Conservation (phyloP, 768 basidiomycete species). For the Mycena kentingensis region DNA sequence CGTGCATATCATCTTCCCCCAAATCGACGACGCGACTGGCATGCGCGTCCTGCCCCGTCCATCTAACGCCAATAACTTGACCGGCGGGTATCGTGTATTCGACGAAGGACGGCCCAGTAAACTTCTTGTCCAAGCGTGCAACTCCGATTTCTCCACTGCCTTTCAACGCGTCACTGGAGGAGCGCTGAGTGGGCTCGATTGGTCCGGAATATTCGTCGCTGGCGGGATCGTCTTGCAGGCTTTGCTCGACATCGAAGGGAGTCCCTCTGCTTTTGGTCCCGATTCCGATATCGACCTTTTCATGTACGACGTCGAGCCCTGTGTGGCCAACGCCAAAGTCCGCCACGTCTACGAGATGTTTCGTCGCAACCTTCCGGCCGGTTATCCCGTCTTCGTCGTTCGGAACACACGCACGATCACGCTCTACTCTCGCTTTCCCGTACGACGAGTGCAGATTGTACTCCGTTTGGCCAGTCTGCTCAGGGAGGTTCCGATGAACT, state of each 20-base stretch:
- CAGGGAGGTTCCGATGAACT: slow-evolving; percentile 9
- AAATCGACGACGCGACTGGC: neutral
- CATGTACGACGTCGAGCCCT: slow-evolving; percentile 5
- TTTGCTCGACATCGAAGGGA: slow-evolving; percentile 4
- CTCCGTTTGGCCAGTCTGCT: slow-evolving; percentile 8
- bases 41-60: too few species aligned
- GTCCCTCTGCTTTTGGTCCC: neutral
- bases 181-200: slow-evolving; percentile 5
- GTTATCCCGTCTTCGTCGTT: slow-evolving; percentile 2
- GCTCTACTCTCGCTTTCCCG: slow-evolving; percentile 12
- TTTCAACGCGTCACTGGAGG: slow-evolving; percentile 14
- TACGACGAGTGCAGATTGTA: slow-evolving; percentile 14
- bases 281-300: slow-evolving; percentile 15
- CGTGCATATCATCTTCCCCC: neutral
- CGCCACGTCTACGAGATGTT: slow-evolving; percentile 5
- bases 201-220: slow-evolving; percentile 8
- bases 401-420: slow-evolving; percentile 11
- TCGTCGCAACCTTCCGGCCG: slow-evolving; percentile 8
- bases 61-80: neutral
- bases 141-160: neutral
- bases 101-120: neutral
- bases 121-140: slow-evolving; percentile 6
- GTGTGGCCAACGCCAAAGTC: slow-evolving; percentile 7
- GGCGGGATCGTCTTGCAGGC: slow-evolving; percentile 10
- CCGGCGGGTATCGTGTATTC: slow-evolving; percentile 1